A percentile compares a stretch with the other conserved stretches of the same genome.
These are phyloP conservation scores for Kurtzmaniella fragi DNA, from an alignment of 805 yeast species.

Conservation along the genomic window DNA sequence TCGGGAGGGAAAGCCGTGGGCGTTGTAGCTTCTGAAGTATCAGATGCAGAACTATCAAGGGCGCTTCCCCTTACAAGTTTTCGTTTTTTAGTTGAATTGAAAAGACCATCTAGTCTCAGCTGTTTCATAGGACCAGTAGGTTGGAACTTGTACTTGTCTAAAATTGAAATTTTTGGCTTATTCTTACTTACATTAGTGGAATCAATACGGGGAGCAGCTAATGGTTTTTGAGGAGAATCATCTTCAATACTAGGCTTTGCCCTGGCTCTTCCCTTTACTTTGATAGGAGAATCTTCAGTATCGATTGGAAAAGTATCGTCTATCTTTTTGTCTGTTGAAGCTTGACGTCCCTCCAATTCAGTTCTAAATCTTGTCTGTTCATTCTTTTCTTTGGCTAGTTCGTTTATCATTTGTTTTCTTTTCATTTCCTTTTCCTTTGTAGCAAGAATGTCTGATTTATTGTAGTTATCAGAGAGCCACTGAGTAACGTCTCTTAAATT, in stretches of 20 bases:
- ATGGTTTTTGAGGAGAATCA: slow-evolving; percentile 14
- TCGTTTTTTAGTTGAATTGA: slow-evolving; percentile 15
- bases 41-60: slow-evolving; percentile 9
- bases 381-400: slow-evolving; percentile 9
- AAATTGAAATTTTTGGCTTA: slow-evolving; percentile 37
- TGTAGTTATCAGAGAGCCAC: slow-evolving; percentile 33
- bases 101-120: slow-evolving; percentile 23
- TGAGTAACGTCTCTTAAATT: slow-evolving; percentile 34
- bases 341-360: slow-evolving; percentile 3
- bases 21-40: slow-evolving; percentile 1
- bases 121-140: slow-evolving; percentile 14
- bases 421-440: slow-evolving; percentile 11
- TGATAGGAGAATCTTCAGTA: slow-evolving; percentile 32
- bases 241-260: not conserved
- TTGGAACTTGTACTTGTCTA: slow-evolving; percentile 35
- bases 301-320: slow-evolving; percentile 9
- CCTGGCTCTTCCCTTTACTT: slow-evolving; percentile 20
- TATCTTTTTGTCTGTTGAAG: slow-evolving; percentile 4
- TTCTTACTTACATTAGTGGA: slow-evolving; percentile 37
- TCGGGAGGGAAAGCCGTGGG: slow-evolving; percentile 5
- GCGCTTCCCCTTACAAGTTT: slow-evolving; percentile 32
- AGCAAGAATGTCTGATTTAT: slow-evolving; percentile 19
- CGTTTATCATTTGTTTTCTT: slow-evolving; percentile 7
- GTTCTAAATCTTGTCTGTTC: slow-evolving; percentile 9
- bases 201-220: slow-evolving; percentile 6